Base-by-base conservation (phyloP, 139 green algal genomes). In the Desmodesmus armatus region DNA sequence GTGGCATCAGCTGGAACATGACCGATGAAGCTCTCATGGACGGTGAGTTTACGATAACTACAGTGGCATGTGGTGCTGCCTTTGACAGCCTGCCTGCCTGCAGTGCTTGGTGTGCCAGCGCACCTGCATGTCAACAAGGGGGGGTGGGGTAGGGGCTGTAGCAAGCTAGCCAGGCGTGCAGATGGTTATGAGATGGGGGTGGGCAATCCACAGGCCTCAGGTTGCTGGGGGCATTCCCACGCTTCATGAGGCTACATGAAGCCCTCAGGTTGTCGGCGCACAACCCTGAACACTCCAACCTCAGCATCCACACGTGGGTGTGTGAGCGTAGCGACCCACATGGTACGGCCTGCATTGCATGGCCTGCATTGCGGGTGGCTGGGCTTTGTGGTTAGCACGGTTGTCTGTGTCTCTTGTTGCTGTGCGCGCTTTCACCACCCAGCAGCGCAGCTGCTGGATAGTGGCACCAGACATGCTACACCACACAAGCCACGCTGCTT, bases 1-100 rank as follows among this genome's bases (percentile, higher is more conserved):
- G 84, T 13, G 84, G 84, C 77, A 79, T 88, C 65, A 75, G 63
- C 37, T 80, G 79, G 76, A 72, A 84, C 49, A 80, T 88, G 67
- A 51, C 78, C 69, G 84, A 88, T 60, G 23, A 21, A 23, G 76
- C 41, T 25, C 69, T 88, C 3, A 53, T 67, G 44, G 49, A 88
- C 80, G 77, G 84, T 88, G 43, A n/a, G n/a, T n/a, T n/a, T n/a
- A n/a, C n/a, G n/a, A n/a, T n/a, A n/a, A n/a, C n/a, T n/a, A n/a
- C n/a, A n/a, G n/a, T n/a, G 35, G 37, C n/a, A 43, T 72, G 47
- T 21, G 47, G 47, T 13, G 47, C 47, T 55, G 47, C n/a, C n/a
- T n/a, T n/a, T n/a, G n/a, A n/a, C n/a, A n/a, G n/a, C n/a, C n/a
- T n/a, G n/a, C n/a, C n/a, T n/a, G n/a, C n/a, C n/a, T n/a, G n/a